phyloP scores from a whole-genome alignment of 2,329 filamentous ascomycete genomes.

The Ascochyta lentis region DNA sequence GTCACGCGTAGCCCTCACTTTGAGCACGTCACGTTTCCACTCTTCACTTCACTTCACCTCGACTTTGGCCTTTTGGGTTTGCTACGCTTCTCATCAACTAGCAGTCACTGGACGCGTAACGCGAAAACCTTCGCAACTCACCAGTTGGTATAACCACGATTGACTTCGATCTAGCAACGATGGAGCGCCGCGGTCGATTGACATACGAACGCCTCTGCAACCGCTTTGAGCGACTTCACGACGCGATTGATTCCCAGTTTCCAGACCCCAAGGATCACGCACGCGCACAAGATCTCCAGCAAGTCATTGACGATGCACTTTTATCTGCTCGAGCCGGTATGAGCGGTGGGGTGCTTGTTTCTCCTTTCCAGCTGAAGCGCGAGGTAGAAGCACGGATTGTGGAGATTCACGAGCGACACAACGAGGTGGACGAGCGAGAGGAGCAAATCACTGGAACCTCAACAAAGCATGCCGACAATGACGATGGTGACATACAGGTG shows the following conservation, averaged over 20 bases:
- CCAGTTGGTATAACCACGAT: neutral
- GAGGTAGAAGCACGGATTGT: neutral
- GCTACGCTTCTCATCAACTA: neutral
- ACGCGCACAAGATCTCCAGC: neutral
- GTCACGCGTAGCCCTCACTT: conserved; percentile 5
- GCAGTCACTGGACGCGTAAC: conserved; percentile 1
- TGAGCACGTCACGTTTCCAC: neutral
- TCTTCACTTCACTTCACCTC: conserved; percentile 3
- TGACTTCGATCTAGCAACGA: neutral
- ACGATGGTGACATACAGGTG: too few species aligned
- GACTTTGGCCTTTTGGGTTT: neutral
- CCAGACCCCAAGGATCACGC: neutral
- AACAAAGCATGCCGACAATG: too few species aligned
- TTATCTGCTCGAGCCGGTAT: neutral
- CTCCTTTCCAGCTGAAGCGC: conserved; percentile 5
- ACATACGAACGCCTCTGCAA: conserved; percentile 3
- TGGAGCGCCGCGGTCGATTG: neutral
- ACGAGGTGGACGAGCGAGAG: neutral
- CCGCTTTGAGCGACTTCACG: neutral
- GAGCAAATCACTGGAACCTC: too few species aligned
- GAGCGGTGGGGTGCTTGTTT: neutral
- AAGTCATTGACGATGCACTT: conserved; percentile 1
- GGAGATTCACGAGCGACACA: neutral
- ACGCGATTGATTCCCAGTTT: neutral
- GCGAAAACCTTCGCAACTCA: neutral